These are phyloP conservation scores for Lyophyllum decastes DNA, from an alignment of 768 basidiomycete genomes.

Conservation along the genomic window DNA sequence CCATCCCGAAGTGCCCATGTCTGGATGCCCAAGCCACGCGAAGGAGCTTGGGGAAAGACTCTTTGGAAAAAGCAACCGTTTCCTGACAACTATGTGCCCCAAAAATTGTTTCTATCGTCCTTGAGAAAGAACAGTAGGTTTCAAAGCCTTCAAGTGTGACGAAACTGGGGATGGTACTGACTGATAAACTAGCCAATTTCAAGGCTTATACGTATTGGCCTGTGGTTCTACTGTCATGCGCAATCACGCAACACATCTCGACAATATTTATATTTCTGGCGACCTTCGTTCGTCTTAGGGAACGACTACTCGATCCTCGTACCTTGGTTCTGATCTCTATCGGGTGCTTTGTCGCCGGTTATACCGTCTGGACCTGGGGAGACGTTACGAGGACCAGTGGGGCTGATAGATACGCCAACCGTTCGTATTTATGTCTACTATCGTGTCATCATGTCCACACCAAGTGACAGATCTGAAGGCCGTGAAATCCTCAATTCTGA, in stretches of 20 bases:
- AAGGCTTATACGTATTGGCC: constrained; percentile 76
- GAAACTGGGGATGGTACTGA: constrained; percentile 6
- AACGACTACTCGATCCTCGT: constrained; percentile 65
- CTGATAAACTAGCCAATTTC: constrained; percentile 64
- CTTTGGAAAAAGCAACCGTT: constrained; percentile 78
- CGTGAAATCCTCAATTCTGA: constrained; percentile 80
- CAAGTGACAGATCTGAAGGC: constrained; percentile 59
- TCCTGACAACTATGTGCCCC: constrained; percentile 87
- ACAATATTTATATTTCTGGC: constrained; percentile 81
- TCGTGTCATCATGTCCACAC: neutral
- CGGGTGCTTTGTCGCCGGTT: constrained; percentile 59
- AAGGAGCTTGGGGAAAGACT: constrained; percentile 60
- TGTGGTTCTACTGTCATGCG: constrained; percentile 66
- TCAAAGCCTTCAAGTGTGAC: constrained; percentile 10
- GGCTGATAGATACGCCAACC: constrained; percentile 17
- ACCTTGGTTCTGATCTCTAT: constrained; percentile 67
- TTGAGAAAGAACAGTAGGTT: constrained; percentile 76
- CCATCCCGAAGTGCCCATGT: constrained; percentile 11
- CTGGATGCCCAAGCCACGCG: constrained; percentile 16
- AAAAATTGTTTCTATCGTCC: constrained; percentile 71
- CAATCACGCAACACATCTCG: constrained; percentile 84
- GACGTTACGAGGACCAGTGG: constrained; percentile 26
- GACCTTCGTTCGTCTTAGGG: constrained; percentile 73
- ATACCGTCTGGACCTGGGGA: constrained; percentile 61
- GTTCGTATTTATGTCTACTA: constrained; percentile 9